Conservation (phyloP, 2,329 filamentous ascomycete genomes). For the Madurella fahalii region DNA sequence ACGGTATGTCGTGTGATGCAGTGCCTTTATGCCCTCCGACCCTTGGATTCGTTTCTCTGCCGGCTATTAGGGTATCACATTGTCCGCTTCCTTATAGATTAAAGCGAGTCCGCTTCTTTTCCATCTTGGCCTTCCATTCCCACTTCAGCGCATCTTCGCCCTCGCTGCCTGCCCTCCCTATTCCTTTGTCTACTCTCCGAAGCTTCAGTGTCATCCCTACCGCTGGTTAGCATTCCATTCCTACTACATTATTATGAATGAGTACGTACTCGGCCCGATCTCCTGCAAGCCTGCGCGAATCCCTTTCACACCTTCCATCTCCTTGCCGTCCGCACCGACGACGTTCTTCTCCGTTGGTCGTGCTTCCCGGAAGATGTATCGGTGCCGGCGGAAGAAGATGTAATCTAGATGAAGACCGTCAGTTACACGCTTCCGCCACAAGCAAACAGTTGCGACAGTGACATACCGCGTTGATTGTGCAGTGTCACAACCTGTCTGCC, state of each 20-base stretch:
- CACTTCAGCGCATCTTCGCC: constrained; percentile 78
- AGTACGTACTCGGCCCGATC: constrained; percentile 58
- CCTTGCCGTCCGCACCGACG: constrained; percentile 73
- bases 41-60: background rate
- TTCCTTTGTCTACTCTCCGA: constrained; percentile 84
- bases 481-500: constrained; percentile 88
- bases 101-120: constrained; percentile 90
- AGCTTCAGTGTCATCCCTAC: constrained; percentile 67
- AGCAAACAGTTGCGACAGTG: background rate
- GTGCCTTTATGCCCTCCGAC: too few relatives aligned
- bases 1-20: too few relatives aligned
- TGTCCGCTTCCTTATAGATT: constrained; percentile 59
- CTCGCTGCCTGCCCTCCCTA: constrained; percentile 63
- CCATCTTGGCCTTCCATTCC: constrained; percentile 95
- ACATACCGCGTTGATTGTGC: constrained; percentile 70
- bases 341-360: constrained; percentile 82
- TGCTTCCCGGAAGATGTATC: constrained; percentile 92
- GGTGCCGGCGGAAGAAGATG: constrained; percentile 85
- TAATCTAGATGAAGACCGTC: constrained; percentile 54
- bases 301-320: constrained; percentile 77
- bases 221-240: constrained; percentile 27
- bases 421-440: background rate
- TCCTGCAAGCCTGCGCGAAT: constrained; percentile 88
- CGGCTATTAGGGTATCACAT: constrained; percentile 17
- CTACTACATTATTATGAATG: too few relatives aligned